Conservation (phyloP, 176 grass and related monocot genomes). For the Aegilops tauschii region DNA sequence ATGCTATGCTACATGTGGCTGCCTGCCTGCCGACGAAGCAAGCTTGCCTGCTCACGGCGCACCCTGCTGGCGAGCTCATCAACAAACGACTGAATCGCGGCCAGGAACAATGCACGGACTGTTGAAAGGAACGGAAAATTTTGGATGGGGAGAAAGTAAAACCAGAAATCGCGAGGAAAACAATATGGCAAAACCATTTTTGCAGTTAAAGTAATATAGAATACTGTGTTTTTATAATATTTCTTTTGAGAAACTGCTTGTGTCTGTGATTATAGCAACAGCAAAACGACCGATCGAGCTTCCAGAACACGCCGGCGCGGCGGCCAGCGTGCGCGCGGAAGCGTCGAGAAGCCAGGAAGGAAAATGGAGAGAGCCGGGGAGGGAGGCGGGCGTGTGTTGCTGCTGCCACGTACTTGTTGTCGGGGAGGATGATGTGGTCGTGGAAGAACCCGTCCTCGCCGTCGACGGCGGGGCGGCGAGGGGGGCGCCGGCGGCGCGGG, state of each 20-base stretch:
- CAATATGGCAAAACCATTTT: too few species aligned
- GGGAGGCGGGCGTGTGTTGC: too few species aligned
- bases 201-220: too few species aligned
- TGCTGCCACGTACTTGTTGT: slow-evolving; percentile 42
- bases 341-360: neutral
- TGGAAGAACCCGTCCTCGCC: slow-evolving; percentile 21
- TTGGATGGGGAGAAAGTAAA: neutral
- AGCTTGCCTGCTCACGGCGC: neutral
- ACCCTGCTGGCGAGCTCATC: slow-evolving; percentile 24
- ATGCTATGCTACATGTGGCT: neutral
- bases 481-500: slow-evolving; percentile 19
- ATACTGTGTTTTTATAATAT: too few species aligned
- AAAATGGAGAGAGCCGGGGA: neutral
- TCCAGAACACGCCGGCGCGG: neutral
- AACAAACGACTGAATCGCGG: neutral
- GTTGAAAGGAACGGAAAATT: neutral
- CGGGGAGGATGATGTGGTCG: slow-evolving; percentile 68
- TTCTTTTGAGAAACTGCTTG: too few species aligned
- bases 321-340: neutral
- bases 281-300: neutral
- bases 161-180: neutral
- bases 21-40: neutral
- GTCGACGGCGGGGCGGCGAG: neutral
- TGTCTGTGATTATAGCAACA: too few species aligned
- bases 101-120: neutral